phyloP scores from a whole-genome alignment of 1,139 yeast species.

The Lizanozyma gosingica region DNA sequence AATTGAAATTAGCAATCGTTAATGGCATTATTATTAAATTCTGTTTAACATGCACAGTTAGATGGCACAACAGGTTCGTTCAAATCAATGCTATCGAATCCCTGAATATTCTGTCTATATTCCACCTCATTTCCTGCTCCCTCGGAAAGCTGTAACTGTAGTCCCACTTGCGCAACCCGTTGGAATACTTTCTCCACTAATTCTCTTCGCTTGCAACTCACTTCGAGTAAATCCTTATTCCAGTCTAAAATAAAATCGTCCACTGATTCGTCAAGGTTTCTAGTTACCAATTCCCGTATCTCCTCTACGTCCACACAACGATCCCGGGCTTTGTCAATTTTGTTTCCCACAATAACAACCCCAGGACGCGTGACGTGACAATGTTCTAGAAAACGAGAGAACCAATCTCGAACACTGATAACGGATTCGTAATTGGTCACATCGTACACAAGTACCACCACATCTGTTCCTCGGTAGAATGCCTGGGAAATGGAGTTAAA shows the following conservation, averaged over 20 bases:
- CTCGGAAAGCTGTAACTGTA: conserved; percentile 4
- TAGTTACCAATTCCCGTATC: conserved; percentile 31
- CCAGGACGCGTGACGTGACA: conserved; percentile 44
- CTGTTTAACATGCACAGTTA: conserved; percentile 10
- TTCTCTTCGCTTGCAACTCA: conserved; percentile 31
- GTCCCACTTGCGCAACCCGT: conserved; percentile 37
- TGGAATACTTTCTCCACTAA: conserved; percentile 32
- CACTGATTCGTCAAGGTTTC: conserved; percentile 16
- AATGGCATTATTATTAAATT: too few relatives aligned
- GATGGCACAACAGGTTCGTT: conserved; percentile 3
- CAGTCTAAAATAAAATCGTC: conserved; percentile 31
- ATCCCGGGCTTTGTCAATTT: conserved; percentile 31
- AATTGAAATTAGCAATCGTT: background rate
- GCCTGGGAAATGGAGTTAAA: conserved; percentile 53
- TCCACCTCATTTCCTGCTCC: background rate
- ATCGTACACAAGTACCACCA: conserved; percentile 49
- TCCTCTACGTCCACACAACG: conserved; percentile 34
- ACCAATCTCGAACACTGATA: conserved; percentile 43
- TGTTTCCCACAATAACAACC: conserved; percentile 48
- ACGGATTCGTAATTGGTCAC: conserved; percentile 48
- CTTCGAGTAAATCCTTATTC: conserved; percentile 35
- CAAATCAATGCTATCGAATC: conserved; percentile 13
- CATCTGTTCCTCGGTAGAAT: conserved; percentile 54
- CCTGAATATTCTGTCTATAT: conserved; percentile 6
- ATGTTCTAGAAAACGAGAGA: conserved; percentile 39